Percentiles rank a stretch among this genome's conserved stretches.
Conservation (phyloP, 495 filamentous ascomycete genomes). For the Daldinia loculata region DNA sequence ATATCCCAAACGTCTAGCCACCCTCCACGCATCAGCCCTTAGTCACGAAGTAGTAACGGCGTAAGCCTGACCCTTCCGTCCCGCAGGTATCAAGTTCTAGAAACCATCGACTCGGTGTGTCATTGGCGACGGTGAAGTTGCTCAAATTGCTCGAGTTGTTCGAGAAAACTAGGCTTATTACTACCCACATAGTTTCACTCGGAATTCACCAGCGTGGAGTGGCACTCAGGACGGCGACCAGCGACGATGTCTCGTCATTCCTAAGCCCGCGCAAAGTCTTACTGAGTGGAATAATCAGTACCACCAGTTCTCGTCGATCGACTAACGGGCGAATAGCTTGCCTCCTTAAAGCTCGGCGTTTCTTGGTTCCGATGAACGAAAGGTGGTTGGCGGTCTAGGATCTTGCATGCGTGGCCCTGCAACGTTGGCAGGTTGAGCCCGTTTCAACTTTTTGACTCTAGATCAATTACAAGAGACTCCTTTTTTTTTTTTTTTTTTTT, state of each 20-base stretch:
- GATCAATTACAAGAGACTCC: slow-evolving; percentile 7
- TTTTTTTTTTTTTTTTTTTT: no score
- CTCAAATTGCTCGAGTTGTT: slow-evolving; percentile 5
- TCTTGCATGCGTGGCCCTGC: slow-evolving; percentile 5
- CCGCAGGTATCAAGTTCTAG: slow-evolving; percentile 4
- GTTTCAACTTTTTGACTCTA: slow-evolving; percentile 23
- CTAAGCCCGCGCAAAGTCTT: slow-evolving; percentile 31
- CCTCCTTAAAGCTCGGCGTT: neutral
- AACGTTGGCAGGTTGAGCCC: slow-evolving; percentile 6
- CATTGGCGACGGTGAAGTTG: slow-evolving; percentile 4
- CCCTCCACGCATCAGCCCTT: slow-evolving; percentile 3
- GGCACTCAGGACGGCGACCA: slow-evolving; percentile 7
- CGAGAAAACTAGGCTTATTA: slow-evolving; percentile 8
- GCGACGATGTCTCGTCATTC: slow-evolving; percentile 8
- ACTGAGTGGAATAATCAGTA: slow-evolving; percentile 4
- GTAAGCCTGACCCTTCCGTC: neutral
- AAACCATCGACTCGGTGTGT: slow-evolving; percentile 15
- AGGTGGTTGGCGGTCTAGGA: slow-evolving; percentile 15
- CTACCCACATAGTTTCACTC: slow-evolving; percentile 33
- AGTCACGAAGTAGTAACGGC: slow-evolving; percentile 10
- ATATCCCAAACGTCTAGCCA: neutral
- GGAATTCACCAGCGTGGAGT: slow-evolving; percentile 16
- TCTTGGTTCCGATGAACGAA: slow-evolving; percentile 18
- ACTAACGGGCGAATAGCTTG: neutral
- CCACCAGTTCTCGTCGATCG: neutral